Evolutionary conservation across 345 rosid species (phyloP), one percentile per base, ranked within the genome.

Genomic region (Lenwebbia sp.): DNA sequence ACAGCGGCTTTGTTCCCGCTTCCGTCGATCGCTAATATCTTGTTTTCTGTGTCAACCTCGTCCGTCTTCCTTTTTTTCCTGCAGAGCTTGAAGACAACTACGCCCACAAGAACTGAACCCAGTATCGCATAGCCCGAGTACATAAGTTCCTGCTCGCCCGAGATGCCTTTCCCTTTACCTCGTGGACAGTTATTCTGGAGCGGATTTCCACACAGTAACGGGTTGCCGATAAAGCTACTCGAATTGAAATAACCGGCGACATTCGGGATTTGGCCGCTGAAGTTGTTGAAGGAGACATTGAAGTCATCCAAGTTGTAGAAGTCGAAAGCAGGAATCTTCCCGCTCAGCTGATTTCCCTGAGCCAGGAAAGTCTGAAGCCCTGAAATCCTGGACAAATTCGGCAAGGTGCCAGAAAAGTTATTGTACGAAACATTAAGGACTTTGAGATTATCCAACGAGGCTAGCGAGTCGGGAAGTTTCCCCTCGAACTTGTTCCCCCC

Each of bases 211-310:
- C 94, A 92, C 40, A 94, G 84, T 19, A 82, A 82, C 41, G 92
- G 90, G 86, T 94, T 94, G 85, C 89, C 90, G 7, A 88, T 10
- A 65, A 92, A 93, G 88, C 93, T 85, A 76, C 84, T 85, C 23
- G 40, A 82, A 5, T 60, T 22, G 84, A 91, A 88, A 28, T 22
- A 47, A 19, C 90, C 88, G 2, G 83, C 28, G 3, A 83, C 76
- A 49, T 87, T 88, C 23, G 93, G 94, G 85, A 90, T 76, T n/a
- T 86, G 87, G 85, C 95, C 95, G 15, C 87, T 85, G 84, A 94
- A 88, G 65, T 88, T 82, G 85, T 94, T 94, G 93, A 83, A 88
- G 87, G 96, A 94, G 85, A 93, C 92, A 60, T 94, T 92, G 90
- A 94, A 93, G 33, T 88, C 47, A 7, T 78, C 55, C 26, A 94